Conservation (phyloP, 2,329 filamentous ascomycete genomes). For the Fonsecaea erecta region DNA sequence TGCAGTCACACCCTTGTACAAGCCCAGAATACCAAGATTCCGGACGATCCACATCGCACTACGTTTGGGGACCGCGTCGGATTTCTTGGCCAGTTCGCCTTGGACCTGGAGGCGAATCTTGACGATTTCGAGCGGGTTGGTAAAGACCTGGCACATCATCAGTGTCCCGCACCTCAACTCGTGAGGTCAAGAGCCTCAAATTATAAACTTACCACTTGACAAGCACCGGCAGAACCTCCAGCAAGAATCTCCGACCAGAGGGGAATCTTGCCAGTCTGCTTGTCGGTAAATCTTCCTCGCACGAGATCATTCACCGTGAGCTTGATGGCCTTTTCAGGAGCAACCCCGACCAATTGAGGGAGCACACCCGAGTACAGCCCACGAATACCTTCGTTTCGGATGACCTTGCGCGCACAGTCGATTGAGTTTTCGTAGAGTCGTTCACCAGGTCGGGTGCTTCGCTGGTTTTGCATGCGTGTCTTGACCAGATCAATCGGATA, state of each 20-base stretch:
- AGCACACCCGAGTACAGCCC: slow-evolving; percentile 94
- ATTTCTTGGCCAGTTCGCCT: slow-evolving; percentile 88
- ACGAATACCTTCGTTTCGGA: slow-evolving; percentile 86
- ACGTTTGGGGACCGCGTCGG: slow-evolving; percentile 79
- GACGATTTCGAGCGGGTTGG: slow-evolving; percentile 97
- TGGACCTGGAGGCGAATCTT: slow-evolving; percentile 98
- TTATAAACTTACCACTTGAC: slow-evolving; percentile 80
- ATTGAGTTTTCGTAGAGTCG: slow-evolving; percentile 95
- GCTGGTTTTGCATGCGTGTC: slow-evolving; percentile 97
- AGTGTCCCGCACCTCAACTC: slow-evolving; percentile 1
- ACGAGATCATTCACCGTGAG: slow-evolving; percentile 96
- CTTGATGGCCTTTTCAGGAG: slow-evolving; percentile 99
- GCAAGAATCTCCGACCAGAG: slow-evolving; percentile 76
- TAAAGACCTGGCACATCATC: slow-evolving; percentile 73
- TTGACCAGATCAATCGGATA: slow-evolving; percentile 99
- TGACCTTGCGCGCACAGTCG: slow-evolving; percentile 91
- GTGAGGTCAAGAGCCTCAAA: slow-evolving; percentile 12
- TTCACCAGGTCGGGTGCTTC: slow-evolving; percentile 79
- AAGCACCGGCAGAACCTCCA: slow-evolving; percentile 86
- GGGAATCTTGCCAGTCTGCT: slow-evolving; percentile 73
- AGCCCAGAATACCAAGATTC: slow-evolving; percentile 88
- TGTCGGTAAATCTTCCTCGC: slow-evolving; percentile 73
- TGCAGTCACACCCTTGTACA: slow-evolving; percentile 96
- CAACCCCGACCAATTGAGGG: slow-evolving; percentile 93
- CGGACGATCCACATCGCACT: slow-evolving; percentile 97